Conservation (phyloP, 2,329 filamentous ascomycete genomes). For the Kalaharituber pfeilii region DNA sequence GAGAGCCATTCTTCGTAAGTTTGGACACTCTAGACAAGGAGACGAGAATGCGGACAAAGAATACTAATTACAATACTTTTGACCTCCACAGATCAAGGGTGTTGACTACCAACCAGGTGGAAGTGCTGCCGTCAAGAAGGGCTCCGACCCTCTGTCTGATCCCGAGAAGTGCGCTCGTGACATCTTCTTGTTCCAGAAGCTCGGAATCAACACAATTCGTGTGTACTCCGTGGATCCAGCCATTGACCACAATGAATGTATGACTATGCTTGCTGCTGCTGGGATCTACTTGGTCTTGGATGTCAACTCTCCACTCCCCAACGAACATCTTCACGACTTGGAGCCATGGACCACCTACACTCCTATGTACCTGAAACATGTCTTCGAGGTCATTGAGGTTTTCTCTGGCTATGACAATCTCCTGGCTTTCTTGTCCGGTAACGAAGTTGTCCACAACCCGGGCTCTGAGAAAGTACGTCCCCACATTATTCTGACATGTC, state of each 20-base stretch:
- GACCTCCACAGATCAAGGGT: conserved; percentile 35
- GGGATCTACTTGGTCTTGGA: conserved; percentile 24
- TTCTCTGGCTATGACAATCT: conserved; percentile 51
- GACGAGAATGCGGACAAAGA: neutral
- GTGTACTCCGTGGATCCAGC: conserved; percentile 23
- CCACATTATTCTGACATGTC: conserved; percentile 28
- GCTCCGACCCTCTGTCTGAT: conserved; percentile 21
- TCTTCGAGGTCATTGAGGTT: conserved; percentile 39
- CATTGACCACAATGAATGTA: conserved; percentile 21
- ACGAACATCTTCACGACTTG: conserved; percentile 21
- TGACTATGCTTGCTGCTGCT: conserved; percentile 22
- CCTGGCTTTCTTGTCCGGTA: conserved; percentile 49
- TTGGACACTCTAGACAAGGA: neutral
- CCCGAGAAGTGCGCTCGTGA: conserved; percentile 20
- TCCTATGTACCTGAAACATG: conserved; percentile 19
- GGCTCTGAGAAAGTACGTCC: conserved; percentile 36
- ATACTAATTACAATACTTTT: neutral
- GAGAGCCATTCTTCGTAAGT: conserved; percentile 20
- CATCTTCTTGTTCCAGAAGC: conserved; percentile 28
- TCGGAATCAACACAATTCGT: conserved; percentile 32
- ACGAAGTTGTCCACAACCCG: conserved; percentile 50
- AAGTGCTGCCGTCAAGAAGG: conserved; percentile 31
- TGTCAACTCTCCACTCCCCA: conserved; percentile 17
- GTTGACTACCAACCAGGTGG: conserved; percentile 54
- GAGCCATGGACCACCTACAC: conserved; percentile 23